Percentiles rank a stretch among this genome's conserved stretches.
These are phyloP conservation scores for Backusella morwellensis DNA, from an alignment of 192 early-diverging fungal species.

Conservation along the genomic window DNA sequence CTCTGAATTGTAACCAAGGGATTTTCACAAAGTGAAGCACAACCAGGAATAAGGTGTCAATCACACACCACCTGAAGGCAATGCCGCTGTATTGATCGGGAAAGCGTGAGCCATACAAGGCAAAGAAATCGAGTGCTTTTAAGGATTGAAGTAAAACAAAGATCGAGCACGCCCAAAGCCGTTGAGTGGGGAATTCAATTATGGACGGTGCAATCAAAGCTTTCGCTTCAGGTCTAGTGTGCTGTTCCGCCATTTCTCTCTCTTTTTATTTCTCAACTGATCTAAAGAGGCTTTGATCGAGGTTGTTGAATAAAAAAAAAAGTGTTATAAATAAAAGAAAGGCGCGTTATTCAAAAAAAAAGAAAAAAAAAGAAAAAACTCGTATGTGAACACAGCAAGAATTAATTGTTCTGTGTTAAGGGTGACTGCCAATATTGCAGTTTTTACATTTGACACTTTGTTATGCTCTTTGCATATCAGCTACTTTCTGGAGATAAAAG, in stretches of 20 bases:
- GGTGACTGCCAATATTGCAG: background rate
- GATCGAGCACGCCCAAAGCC: constrained; percentile 34
- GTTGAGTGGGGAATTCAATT: constrained; percentile 38
- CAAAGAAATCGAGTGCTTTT: constrained; percentile 35
- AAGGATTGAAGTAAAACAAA: constrained; percentile 40
- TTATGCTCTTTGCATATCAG: too few species aligned
- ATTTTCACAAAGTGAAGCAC: constrained; percentile 40
- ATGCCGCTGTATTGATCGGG: constrained; percentile 38
- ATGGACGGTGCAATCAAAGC: constrained; percentile 22
- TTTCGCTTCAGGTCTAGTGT: background rate
- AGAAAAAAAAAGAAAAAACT: background rate
- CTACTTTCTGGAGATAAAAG: too few species aligned
- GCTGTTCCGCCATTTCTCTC: background rate
- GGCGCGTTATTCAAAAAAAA: constrained; percentile 4
- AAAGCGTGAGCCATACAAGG: constrained; percentile 23
- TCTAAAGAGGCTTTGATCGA: background rate
- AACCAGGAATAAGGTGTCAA: constrained; percentile 37
- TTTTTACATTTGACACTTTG: background rate
- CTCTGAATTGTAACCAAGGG: constrained; percentile 48
- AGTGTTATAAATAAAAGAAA: background rate
- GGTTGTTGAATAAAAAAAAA: background rate
- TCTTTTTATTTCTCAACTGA: background rate
- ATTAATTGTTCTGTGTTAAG: background rate
- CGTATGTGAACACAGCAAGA: background rate
- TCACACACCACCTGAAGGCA: constrained; percentile 38